phyloP scores from a whole-genome alignment of 2,329 filamentous ascomycete species.

The Verticillium isaacii region DNA sequence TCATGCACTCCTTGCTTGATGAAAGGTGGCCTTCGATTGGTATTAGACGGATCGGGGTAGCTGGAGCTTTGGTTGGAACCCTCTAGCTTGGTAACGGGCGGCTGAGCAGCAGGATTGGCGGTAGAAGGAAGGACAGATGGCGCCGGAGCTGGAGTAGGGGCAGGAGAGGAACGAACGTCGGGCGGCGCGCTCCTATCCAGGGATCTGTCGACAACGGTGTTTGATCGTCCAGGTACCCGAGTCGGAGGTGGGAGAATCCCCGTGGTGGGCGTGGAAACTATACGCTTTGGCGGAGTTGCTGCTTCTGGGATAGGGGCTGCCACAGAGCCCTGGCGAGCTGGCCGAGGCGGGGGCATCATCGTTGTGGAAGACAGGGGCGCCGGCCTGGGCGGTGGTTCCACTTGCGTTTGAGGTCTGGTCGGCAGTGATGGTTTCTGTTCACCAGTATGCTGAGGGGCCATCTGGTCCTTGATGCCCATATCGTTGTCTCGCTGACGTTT shows the following conservation, averaged over 20 bases:
- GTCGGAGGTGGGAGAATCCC: slow-evolving; percentile 13
- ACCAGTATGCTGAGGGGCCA: slow-evolving; percentile 34
- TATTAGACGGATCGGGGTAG: slow-evolving; percentile 79
- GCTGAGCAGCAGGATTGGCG: slow-evolving; percentile 9
- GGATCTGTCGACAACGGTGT: slow-evolving; percentile 36
- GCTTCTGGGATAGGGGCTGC: slow-evolving; percentile 15
- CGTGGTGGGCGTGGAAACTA: slow-evolving; percentile 12
- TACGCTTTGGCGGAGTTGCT: slow-evolving; percentile 19
- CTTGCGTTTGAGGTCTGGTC: slow-evolving; percentile 35
- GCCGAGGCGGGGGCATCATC: slow-evolving; percentile 38
- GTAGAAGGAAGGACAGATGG: slow-evolving; percentile 10
- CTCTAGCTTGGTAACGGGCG: slow-evolving; percentile 13
- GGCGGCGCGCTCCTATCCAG: slow-evolving; percentile 28
- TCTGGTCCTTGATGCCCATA: slow-evolving; percentile 23
- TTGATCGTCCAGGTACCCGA: slow-evolving; percentile 23
- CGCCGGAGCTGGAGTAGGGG: not conserved
- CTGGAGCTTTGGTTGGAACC: slow-evolving; percentile 42
- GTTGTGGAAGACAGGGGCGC: slow-evolving; percentile 19
- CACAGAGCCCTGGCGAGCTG: slow-evolving; percentile 27
- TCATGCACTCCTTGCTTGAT: slow-evolving; percentile 69
- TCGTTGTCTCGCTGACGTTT: slow-evolving; percentile 42
- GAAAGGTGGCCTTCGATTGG: slow-evolving; percentile 78
- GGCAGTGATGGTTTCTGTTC: slow-evolving; percentile 45
- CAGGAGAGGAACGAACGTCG: slow-evolving; percentile 27
- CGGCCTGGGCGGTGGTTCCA: slow-evolving; percentile 22